Conservation (phyloP, 2,329 filamentous ascomycete genomes). For the Fusarium sp. region DNA sequence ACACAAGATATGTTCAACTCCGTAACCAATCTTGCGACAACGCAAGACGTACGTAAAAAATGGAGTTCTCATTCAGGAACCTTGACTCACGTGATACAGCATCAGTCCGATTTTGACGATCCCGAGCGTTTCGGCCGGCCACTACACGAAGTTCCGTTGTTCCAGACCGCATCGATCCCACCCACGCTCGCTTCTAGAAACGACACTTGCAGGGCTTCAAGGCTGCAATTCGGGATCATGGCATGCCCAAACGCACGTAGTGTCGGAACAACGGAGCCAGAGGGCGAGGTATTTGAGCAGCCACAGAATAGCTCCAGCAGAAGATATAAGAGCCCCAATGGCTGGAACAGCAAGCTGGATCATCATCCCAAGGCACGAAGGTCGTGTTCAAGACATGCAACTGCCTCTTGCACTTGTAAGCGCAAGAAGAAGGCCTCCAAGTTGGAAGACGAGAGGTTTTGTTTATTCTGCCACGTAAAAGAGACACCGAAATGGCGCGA, state of each 20-base stretch:
- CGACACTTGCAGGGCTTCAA: background rate
- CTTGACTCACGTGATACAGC: constrained; percentile 10
- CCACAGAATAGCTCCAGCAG: background rate
- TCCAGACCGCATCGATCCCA: background rate
- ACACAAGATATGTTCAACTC: background rate
- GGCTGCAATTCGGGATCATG: background rate
- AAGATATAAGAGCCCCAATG: background rate
- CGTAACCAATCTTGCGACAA: background rate
- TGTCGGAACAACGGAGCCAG: background rate
- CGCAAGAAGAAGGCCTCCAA: background rate
- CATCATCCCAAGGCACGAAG: background rate
- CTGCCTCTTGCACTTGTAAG: background rate
- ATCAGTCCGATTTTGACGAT: background rate
- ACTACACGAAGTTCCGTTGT: constrained; percentile 6
- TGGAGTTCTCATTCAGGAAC: background rate
- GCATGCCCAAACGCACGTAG: background rate
- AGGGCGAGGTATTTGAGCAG: background rate
- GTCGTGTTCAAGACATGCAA: background rate
- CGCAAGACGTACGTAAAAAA: constrained; percentile 8
- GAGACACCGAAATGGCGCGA: constrained; percentile 19
- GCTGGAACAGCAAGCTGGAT: background rate
- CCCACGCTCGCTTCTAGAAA: background rate
- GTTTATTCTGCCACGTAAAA: background rate
- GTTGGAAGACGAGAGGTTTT: background rate
- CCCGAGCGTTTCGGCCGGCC: constrained; percentile 12